A percentile compares a stretch with the other conserved stretches of the same genome.
Evolutionary conservation across 768 basidiomycete species (phyloP).

Genomic region (Lactifluus pinguis): DNA sequence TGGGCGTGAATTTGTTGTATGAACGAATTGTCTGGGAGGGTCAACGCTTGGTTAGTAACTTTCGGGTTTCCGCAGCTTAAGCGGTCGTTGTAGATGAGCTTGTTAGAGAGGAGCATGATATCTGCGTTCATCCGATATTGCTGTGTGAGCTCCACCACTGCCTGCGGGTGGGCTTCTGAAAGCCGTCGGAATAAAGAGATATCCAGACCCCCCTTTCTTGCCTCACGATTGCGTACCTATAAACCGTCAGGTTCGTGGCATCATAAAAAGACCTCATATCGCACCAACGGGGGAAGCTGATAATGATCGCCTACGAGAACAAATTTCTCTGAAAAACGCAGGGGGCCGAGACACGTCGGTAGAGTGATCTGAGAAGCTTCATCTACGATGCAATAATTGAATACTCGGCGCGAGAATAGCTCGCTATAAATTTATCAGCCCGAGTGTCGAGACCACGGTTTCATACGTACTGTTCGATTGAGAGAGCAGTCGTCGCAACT

Average conservation of each 20-base stretch:
- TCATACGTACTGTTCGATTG: conserved; percentile 79
- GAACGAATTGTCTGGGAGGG: conserved; percentile 40
- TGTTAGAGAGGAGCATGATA: conserved; percentile 88
- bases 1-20: conserved; percentile 36
- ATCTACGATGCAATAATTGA: conserved; percentile 97
- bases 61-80: conserved; percentile 69
- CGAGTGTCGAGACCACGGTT: neutral
- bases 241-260: neutral
- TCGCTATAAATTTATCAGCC: conserved; percentile 40
- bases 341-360: conserved; percentile 89
- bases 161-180: conserved; percentile 76
- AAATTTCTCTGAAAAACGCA: conserved; percentile 84
- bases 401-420: conserved; percentile 72
- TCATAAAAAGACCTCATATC: conserved; percentile 14
- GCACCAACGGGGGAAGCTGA: conserved; percentile 89
- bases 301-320: conserved; percentile 96
- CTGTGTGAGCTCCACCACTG: conserved; percentile 75
- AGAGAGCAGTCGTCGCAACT: conserved; percentile 91
- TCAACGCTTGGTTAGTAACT: conserved; percentile 53
- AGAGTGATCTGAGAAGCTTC: conserved; percentile 97
- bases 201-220: conserved; percentile 81
- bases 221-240: conserved; percentile 73
- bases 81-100: conserved; percentile 71
- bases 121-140: conserved; percentile 98
- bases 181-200: conserved; percentile 83